These are phyloP conservation scores for Fomes fomentarius DNA, from an alignment of 1,284 basidiomycete genomes.

Conservation along the genomic window DNA sequence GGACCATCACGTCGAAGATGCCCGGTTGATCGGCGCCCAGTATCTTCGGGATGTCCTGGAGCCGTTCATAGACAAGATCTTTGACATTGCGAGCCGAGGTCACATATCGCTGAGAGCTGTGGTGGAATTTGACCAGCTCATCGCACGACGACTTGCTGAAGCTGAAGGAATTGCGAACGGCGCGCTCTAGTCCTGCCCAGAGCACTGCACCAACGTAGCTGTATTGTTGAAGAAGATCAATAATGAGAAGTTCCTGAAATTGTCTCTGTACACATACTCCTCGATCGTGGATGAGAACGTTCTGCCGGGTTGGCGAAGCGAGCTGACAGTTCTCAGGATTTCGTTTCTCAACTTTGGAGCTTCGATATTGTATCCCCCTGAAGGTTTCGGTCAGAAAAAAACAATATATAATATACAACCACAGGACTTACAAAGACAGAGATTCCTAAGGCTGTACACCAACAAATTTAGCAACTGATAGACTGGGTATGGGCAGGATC, in stretches of 20 bases:
- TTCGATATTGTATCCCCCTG: slow-evolving; percentile 46
- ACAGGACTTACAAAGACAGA: slow-evolving; percentile 39
- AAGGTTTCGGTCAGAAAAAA: background rate
- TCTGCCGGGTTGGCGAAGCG: slow-evolving; percentile 27
- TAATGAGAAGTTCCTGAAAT: background rate
- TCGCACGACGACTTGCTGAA: slow-evolving; percentile 35
- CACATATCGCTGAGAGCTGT: slow-evolving; percentile 12
- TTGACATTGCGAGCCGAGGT: slow-evolving; percentile 28
- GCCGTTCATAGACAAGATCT: slow-evolving; percentile 36
- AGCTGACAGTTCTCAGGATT: slow-evolving; percentile 34
- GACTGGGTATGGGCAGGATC: background rate
- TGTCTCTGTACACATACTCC: slow-evolving; percentile 8
- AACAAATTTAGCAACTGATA: background rate
- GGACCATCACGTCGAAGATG: background rate
- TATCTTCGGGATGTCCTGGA: slow-evolving; percentile 31
- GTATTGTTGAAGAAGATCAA: background rate
- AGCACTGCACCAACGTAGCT: slow-evolving; percentile 40
- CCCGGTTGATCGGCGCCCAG: slow-evolving; percentile 4
- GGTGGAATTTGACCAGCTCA: slow-evolving; percentile 42
- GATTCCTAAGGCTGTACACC: slow-evolving; percentile 37
- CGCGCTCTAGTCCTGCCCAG: slow-evolving; percentile 40
- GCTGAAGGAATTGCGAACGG: slow-evolving; percentile 34
- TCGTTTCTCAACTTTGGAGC: slow-evolving; percentile 26
- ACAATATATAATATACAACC: background rate
- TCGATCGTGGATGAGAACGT: slow-evolving; percentile 21